Evolutionary conservation across 2,329 filamentous ascomycete genomes (phyloP).

Genomic region (Penicillium sp.): DNA sequence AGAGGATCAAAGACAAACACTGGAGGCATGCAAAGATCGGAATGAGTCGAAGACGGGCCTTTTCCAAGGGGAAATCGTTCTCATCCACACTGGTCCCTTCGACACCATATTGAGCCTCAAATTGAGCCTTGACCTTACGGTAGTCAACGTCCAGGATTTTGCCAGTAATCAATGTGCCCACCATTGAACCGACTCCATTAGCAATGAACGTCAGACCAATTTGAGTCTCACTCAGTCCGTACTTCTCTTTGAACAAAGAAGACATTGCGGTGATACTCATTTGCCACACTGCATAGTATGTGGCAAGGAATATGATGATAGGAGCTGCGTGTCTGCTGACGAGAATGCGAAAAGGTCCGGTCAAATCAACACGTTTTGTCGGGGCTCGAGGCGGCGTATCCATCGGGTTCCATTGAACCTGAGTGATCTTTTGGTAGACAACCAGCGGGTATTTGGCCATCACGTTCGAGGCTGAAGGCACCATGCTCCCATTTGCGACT

Average conservation of each 20-base stretch:
- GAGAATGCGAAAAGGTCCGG: slow-evolving; percentile 45
- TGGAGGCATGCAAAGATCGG: slow-evolving; percentile 44
- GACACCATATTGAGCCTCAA: slow-evolving; percentile 10
- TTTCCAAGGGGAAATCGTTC: slow-evolving; percentile 44
- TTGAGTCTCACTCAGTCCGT: slow-evolving; percentile 41
- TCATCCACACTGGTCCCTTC: neutral
- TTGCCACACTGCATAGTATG: slow-evolving; percentile 52
- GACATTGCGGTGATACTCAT: slow-evolving; percentile 53
- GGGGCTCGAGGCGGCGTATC: slow-evolving; percentile 8
- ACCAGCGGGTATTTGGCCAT: slow-evolving; percentile 17
- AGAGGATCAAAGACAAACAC: slow-evolving; percentile 44
- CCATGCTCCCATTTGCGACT: slow-evolving; percentile 30
- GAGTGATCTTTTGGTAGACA: slow-evolving; percentile 7
- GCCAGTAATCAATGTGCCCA: slow-evolving; percentile 49
- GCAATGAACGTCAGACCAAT: slow-evolving; percentile 51
- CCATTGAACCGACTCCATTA: slow-evolving; percentile 51
- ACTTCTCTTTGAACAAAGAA: slow-evolving; percentile 41
- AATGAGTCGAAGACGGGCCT: slow-evolving; percentile 46
- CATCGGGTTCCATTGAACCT: slow-evolving; percentile 3
- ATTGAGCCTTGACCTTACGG: slow-evolving; percentile 33
- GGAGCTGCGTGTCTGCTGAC: slow-evolving; percentile 40
- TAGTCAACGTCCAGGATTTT: slow-evolving; percentile 51
- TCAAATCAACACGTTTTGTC: slow-evolving; percentile 40
- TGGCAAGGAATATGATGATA: slow-evolving; percentile 44
- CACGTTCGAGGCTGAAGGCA: slow-evolving; percentile 8